These are phyloP conservation scores for Triticum turgidum DNA, from an alignment of 176 grass and related monocot genomes.

Conservation along the genomic window DNA sequence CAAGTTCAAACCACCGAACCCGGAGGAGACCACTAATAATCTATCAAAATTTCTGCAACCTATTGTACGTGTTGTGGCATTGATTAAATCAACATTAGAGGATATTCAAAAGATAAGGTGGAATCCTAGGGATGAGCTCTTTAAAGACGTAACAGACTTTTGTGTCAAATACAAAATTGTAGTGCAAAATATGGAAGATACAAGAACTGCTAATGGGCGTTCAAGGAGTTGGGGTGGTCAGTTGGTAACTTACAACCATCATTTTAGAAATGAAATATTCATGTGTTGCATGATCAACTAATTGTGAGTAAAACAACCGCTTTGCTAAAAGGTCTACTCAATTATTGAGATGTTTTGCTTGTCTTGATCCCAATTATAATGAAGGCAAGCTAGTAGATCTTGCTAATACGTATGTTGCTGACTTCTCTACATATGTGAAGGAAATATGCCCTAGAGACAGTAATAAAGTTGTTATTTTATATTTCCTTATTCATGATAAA, in stretches of 20 bases:
- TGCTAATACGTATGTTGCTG: not conserved
- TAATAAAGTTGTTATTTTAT: no score
- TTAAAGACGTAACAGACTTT: not conserved
- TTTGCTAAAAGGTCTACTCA: not conserved
- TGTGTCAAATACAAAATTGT: not conserved
- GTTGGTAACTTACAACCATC: not conserved
- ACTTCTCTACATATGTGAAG: no score
- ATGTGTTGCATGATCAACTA: not conserved
- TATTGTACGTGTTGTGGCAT: not conserved
- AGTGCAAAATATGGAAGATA: not conserved
- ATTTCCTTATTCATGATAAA: no score
- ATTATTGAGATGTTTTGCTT: not conserved
- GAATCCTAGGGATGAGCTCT: not conserved
- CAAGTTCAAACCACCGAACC: no score
- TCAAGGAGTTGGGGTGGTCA: not conserved
- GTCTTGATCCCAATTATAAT: constrained; percentile 3
- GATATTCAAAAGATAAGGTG: not conserved
- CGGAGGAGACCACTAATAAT: not conserved
- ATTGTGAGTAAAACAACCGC: not conserved
- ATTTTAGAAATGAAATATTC: not conserved
- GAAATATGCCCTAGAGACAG: no score
- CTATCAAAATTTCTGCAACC: not conserved
- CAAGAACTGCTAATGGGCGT: not conserved
- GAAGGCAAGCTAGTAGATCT: not conserved
- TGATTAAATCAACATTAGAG: not conserved